Evolutionary conservation across 805 yeast species (phyloP).

Genomic region (Nakazawaea ernobii): DNA sequence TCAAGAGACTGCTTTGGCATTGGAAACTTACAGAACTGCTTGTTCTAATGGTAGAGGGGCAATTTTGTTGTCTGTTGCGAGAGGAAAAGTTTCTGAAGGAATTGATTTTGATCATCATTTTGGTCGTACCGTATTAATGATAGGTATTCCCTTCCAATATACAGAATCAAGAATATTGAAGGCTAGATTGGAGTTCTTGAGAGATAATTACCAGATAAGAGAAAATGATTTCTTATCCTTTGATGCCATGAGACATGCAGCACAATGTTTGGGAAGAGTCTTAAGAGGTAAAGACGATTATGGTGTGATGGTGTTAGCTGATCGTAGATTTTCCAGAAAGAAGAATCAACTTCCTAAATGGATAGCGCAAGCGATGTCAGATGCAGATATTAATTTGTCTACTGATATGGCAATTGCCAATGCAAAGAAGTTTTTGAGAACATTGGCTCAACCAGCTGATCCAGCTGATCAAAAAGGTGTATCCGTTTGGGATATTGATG

Average conservation of each 20-base stretch:
- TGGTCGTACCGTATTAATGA: slow-evolving; percentile 96
- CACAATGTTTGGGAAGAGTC: slow-evolving; percentile 97
- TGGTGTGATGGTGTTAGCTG: slow-evolving; percentile 98
- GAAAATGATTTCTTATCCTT: slow-evolving; percentile 94
- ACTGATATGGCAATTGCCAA: slow-evolving; percentile 97
- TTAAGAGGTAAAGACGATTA: slow-evolving; percentile 97
- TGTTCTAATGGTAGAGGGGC: slow-evolving; percentile 98
- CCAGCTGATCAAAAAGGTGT: slow-evolving; percentile 90
- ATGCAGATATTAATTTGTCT: slow-evolving; percentile 86
- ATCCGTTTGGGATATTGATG: slow-evolving; percentile 84
- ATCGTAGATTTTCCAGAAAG: slow-evolving; percentile 83
- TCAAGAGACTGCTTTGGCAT: slow-evolving; percentile 92
- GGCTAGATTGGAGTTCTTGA: slow-evolving; percentile 87
- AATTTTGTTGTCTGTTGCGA: slow-evolving; percentile 90
- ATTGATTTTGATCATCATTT: slow-evolving; percentile 98
- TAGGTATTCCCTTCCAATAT: slow-evolving; percentile 98
- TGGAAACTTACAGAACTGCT: slow-evolving; percentile 93
- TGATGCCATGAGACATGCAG: slow-evolving; percentile 99
- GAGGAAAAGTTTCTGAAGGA: slow-evolving; percentile 98
- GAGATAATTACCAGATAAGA: slow-evolving; percentile 88
- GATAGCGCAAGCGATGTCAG: slow-evolving; percentile 90
- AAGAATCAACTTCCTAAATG: slow-evolving; percentile 89
- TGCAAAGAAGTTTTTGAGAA: slow-evolving; percentile 86
- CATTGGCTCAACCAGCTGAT: slow-evolving; percentile 90
- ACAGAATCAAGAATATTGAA: slow-evolving; percentile 94